These are phyloP conservation scores for Ananas comosus DNA, from an alignment of 176 grass and related monocot species.

Conservation along the genomic window DNA sequence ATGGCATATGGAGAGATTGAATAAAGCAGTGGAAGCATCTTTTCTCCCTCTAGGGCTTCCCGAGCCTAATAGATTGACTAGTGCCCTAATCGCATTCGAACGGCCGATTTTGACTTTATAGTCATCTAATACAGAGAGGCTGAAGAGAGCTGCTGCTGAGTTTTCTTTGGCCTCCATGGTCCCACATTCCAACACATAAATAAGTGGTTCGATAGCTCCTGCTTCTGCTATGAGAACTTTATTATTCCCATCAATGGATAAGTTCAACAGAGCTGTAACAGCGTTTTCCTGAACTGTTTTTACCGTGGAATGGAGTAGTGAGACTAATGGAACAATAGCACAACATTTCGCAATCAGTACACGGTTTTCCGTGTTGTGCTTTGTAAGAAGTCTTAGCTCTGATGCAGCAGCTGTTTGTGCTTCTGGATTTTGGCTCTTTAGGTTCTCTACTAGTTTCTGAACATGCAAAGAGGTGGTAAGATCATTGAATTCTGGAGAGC, in stretches of 20 bases:
- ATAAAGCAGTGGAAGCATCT: conserved; percentile 39
- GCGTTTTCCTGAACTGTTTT: conserved; percentile 39
- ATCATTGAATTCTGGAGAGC: conserved; percentile 14
- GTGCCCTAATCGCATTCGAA: conserved; percentile 33
- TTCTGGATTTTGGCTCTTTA: conserved; percentile 27
- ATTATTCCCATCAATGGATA: conserved; percentile 38
- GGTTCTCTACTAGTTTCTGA: conserved; percentile 23
- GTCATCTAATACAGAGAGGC: conserved; percentile 37
- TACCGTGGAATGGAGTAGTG: conserved; percentile 27
- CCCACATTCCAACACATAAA: conserved; percentile 38
- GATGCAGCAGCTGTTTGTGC: conserved; percentile 27
- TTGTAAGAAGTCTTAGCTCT: conserved; percentile 35
- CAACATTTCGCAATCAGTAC: conserved; percentile 27
- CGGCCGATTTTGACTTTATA: conserved; percentile 35
- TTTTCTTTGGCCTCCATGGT: conserved; percentile 37
- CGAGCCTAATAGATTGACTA: conserved; percentile 36
- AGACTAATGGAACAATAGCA: conserved; percentile 25
- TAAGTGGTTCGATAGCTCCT: conserved; percentile 33
- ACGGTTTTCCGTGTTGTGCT: conserved; percentile 34
- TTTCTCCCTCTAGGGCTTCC: conserved; percentile 42
- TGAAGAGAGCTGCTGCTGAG: conserved; percentile 36
- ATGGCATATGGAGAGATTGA: conserved; percentile 38
- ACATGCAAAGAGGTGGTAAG: conserved; percentile 15
- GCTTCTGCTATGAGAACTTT: conserved; percentile 38
- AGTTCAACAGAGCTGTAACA: conserved; percentile 47